Conservation (phyloP, 208 protist species). For the Acanthamoeba quina region DNA sequence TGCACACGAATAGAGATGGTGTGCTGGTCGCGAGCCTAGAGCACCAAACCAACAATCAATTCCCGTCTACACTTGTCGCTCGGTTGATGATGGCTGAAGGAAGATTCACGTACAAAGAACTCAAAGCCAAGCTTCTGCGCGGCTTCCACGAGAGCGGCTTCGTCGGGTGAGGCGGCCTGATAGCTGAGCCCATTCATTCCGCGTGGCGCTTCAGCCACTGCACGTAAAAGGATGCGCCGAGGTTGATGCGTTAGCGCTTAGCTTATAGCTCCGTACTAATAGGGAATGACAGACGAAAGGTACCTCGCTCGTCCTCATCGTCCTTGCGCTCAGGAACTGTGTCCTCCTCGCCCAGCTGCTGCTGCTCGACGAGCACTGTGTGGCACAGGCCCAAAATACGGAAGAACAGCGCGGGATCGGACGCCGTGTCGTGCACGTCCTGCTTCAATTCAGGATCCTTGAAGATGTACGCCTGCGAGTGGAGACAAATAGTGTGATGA, state of each 20-base stretch:
- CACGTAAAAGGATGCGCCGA: background rate
- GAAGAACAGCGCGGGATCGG: constrained; percentile 33
- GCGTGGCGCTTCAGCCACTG: background rate
- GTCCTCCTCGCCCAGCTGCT: constrained; percentile 6
- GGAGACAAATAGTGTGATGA: background rate
- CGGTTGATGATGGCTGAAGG: too few species aligned
- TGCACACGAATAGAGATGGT: constrained; percentile 44
- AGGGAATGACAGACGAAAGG: background rate
- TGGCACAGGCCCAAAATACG: constrained; percentile 56
- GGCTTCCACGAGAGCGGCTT: constrained; percentile 86
- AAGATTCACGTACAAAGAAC: constrained; percentile 75
- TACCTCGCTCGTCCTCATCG: constrained; percentile 8
- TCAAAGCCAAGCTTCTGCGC: constrained; percentile 83
- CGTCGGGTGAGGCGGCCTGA: constrained; percentile 88
- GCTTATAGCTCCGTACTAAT: background rate
- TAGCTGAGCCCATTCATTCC: constrained; percentile 68
- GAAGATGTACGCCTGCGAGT: constrained; percentile 26
- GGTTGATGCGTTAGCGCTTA: background rate
- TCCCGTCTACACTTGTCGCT: background rate
- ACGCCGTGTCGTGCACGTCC: background rate
- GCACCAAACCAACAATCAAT: background rate
- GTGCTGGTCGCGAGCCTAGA: constrained; percentile 62
- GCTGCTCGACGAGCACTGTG: constrained; percentile 57
- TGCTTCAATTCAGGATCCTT: constrained; percentile 35
- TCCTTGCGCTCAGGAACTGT: background rate